Percentiles rank a stretch among this genome's conserved stretches.
phyloP scores from a whole-genome alignment of 1,139 yeast genomes.

The Debaryomyces sp. region DNA sequence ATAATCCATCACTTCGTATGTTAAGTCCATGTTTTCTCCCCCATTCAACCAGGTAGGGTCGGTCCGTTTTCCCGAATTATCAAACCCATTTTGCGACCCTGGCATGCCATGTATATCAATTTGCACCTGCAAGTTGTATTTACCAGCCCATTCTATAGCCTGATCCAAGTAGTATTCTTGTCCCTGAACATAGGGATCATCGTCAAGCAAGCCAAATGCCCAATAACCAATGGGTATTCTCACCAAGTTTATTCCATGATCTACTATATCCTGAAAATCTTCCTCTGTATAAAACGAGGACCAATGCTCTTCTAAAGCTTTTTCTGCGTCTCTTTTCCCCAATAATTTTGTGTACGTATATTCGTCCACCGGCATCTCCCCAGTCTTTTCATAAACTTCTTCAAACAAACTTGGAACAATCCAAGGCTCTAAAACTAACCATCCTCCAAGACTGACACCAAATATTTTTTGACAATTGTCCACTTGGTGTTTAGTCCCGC shows the following conservation, averaged over 20 bases:
- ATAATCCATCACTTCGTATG: conserved; percentile 20
- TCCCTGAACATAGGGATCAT: conserved; percentile 28
- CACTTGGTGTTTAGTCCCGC: background rate
- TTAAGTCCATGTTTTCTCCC: conserved; percentile 18
- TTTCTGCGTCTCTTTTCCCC: conserved; percentile 15
- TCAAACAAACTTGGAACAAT: conserved; percentile 28
- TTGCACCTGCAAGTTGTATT: conserved; percentile 21
- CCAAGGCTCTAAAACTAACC: conserved; percentile 34
- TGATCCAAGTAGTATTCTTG: conserved; percentile 26
- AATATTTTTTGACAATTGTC: conserved; percentile 10
- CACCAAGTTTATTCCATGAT: conserved; percentile 24
- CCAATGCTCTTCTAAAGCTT: conserved; percentile 23
- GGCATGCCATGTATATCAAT: conserved; percentile 32
- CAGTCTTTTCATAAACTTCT: conserved; percentile 12
- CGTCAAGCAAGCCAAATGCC: conserved; percentile 23
- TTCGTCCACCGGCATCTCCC: conserved; percentile 25
- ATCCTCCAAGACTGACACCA: conserved; percentile 32
- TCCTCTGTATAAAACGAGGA: conserved; percentile 20
- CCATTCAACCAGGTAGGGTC: conserved; percentile 16
- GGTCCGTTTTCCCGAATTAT: conserved; percentile 26
- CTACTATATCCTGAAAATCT: conserved; percentile 22
- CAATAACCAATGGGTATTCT: conserved; percentile 32
- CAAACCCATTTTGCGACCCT: conserved; percentile 34
- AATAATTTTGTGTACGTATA: conserved; percentile 18
- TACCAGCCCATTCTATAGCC: conserved; percentile 26